These are phyloP conservation scores for Dendrostoma leiphaemia DNA, from an alignment of 2,329 filamentous ascomycete genomes.

Conservation along the genomic window DNA sequence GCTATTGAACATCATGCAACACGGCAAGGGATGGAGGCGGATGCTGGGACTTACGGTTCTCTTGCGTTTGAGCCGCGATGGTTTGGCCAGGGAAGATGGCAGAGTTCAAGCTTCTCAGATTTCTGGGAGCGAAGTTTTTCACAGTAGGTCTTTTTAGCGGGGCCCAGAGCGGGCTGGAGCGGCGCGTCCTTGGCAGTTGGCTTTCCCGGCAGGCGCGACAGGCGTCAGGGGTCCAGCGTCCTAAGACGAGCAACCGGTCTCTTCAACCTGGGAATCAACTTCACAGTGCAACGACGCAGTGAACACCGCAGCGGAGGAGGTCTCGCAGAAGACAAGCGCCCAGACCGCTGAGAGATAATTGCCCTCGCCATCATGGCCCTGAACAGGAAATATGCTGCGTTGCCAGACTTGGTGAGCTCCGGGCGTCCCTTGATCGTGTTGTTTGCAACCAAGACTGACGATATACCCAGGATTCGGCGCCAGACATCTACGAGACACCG, in stretches of 20 bases:
- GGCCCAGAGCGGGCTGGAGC: neutral
- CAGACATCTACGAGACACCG: conserved; percentile 95
- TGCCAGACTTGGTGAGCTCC: conserved; percentile 72
- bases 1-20: conserved; percentile 35
- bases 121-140: conserved; percentile 3
- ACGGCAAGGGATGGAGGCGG: neutral
- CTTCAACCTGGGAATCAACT: neutral
- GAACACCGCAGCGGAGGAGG: neutral
- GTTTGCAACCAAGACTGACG: conserved; percentile 21
- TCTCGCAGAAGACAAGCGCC: neutral
- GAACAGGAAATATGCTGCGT: conserved; percentile 76
- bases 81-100: neutral
- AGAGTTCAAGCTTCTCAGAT: neutral
- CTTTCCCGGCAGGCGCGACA: neutral
- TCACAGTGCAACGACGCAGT: neutral
- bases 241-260: neutral
- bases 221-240: neutral
- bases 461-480: conserved; percentile 71
- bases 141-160: neutral
- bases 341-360: neutral
- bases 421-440: neutral
- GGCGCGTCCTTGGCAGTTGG: neutral
- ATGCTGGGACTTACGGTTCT: conserved; percentile 30
- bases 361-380: conserved; percentile 57
- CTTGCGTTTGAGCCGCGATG: neutral